A percentile compares a stretch with the other conserved stretches of the same genome.
Conservation (phyloP, 2,329 filamentous ascomycete species). For the Colletotrichum sp. region DNA sequence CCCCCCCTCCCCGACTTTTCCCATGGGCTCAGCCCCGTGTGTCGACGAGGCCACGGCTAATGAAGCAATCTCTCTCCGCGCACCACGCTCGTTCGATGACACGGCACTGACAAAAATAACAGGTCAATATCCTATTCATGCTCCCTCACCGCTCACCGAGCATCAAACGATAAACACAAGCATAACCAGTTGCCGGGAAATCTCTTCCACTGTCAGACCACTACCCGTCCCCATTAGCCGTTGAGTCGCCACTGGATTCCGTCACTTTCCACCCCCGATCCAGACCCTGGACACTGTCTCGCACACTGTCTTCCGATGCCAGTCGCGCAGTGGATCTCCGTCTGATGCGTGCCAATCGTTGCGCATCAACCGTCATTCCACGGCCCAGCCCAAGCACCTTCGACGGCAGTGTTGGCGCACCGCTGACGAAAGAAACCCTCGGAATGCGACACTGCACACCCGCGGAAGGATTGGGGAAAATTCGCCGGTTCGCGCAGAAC, state of each 20-base stretch:
- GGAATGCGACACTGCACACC: slow-evolving; percentile 2
- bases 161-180: neutral
- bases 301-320: slow-evolving; percentile 6
- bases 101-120: neutral
- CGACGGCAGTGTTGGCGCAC: neutral
- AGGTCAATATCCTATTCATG: neutral
- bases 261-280: neutral
- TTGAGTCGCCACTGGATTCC: slow-evolving; percentile 5
- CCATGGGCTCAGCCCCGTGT: neutral
- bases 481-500: neutral
- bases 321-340: neutral
- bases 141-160: neutral
- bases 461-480: neutral
- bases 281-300: neutral
- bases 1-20: neutral
- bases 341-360: slow-evolving; percentile 1
- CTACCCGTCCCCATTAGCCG: neutral
- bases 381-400: neutral
- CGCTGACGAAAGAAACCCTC: neutral
- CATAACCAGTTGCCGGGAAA: neutral
- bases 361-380: neutral
- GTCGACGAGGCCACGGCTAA: neutral
- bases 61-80: slow-evolving; percentile 5
- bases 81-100: slow-evolving; percentile 4
- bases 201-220: neutral